Conservation (phyloP, 495 filamentous ascomycete genomes). For the Hypoxylon intermedium region DNA sequence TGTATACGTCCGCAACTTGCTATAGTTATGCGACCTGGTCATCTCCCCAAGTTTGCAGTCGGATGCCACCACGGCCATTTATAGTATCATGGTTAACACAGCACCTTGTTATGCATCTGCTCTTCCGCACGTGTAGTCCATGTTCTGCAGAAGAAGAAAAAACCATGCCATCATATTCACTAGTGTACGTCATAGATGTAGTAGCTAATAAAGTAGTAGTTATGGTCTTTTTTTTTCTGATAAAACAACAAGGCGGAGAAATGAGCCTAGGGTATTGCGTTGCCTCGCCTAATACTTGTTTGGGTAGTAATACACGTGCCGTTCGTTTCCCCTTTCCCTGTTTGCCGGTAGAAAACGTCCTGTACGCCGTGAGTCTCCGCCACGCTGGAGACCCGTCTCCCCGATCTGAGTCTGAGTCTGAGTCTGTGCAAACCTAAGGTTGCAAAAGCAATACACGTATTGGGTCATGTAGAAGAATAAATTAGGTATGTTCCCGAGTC, state of each 20-base stretch:
- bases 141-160: too few species aligned
- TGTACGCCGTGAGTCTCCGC: conserved; percentile 4
- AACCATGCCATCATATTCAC: too few species aligned
- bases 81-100: too few species aligned
- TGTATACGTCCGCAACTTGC: too few species aligned
- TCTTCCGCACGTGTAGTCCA: too few species aligned
- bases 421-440: too few species aligned
- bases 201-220: neutral
- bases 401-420: conserved; percentile 6
- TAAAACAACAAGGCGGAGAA: conserved; percentile 19
- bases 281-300: conserved; percentile 26
- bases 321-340: conserved; percentile 15
- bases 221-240: too few species aligned
- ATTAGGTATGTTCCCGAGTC: neutral
- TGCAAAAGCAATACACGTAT: conserved; percentile 13
- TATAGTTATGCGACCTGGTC: too few species aligned
- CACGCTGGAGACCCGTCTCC: neutral
- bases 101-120: too few species aligned
- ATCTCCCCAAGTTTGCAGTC: too few species aligned
- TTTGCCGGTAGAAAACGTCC: conserved; percentile 15
- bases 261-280: conserved; percentile 37
- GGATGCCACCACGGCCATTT: too few species aligned
- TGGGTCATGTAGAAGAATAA: conserved; percentile 7
- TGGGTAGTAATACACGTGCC: conserved; percentile 40
- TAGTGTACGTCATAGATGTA: neutral